These are phyloP conservation scores for Chaetoceros tenuissimus DNA, from an alignment of 108 stramenopile species.

Conservation along the genomic window DNA sequence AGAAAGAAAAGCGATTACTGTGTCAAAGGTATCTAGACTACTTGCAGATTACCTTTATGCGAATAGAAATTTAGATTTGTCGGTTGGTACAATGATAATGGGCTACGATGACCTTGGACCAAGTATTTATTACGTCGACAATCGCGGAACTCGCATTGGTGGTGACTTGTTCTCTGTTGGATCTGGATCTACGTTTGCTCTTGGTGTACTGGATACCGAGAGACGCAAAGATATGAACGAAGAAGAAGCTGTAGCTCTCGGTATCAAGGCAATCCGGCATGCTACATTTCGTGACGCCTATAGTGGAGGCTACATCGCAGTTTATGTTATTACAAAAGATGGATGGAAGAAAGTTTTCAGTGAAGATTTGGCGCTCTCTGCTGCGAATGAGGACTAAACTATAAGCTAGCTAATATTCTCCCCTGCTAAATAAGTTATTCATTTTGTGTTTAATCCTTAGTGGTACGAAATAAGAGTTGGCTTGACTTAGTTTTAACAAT, in stretches of 20 bases:
- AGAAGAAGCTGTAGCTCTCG: conserved; percentile 72
- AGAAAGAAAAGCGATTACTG: conserved; percentile 52
- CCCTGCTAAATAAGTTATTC: no score
- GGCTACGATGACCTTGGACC: conserved; percentile 52
- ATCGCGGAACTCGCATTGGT: conserved; percentile 64
- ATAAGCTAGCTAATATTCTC: no score
- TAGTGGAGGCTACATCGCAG: conserved; percentile 79
- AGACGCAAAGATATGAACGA: conserved; percentile 44
- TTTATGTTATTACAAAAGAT: conserved; percentile 62
- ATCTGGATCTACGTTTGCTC: conserved; percentile 80
- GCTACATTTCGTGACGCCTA: conserved; percentile 85
- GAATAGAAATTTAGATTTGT: conserved; percentile 40
- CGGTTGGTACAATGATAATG: conserved; percentile 88
- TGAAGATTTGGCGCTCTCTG: conserved; percentile 53
- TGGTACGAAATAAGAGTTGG: no score
- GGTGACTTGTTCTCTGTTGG: conserved; percentile 84
- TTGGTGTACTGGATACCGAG: conserved; percentile 77
- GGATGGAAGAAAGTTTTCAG: conserved; percentile 77
- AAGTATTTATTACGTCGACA: conserved; percentile 78
- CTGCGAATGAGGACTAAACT: background rate
- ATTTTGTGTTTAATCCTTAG: no score
- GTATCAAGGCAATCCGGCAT: conserved; percentile 81
- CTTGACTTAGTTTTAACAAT: no score
- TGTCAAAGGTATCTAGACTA: conserved; percentile 61
- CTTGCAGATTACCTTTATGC: conserved; percentile 60